Conservation (phyloP, 2,329 filamentous ascomycete genomes). For the Aspergillus amoenus region DNA sequence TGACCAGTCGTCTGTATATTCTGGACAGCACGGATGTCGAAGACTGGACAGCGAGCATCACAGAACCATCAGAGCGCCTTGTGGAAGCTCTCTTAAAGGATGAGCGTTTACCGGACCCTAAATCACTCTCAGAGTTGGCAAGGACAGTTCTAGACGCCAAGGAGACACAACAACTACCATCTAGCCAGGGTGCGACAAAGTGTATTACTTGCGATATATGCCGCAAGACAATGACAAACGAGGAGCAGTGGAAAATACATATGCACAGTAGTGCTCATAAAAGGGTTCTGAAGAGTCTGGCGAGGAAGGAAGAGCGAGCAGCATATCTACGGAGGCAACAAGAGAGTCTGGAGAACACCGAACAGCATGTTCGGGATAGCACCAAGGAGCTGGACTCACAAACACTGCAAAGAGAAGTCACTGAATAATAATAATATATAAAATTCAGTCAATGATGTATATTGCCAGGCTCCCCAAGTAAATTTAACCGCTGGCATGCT, state of each 20-base stretch:
- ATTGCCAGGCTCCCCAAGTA: background rate
- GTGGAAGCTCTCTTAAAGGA: conserved; percentile 63
- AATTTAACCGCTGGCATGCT: background rate
- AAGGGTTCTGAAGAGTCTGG: conserved; percentile 51
- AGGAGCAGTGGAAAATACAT: conserved; percentile 60
- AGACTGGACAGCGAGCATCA: conserved; percentile 64
- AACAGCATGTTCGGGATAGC: conserved; percentile 4
- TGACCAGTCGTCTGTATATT: conserved; percentile 65
- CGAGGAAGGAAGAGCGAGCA: conserved; percentile 30
- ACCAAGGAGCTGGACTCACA: conserved; percentile 5
- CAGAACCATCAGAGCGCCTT: conserved; percentile 62
- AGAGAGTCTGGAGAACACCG: background rate
- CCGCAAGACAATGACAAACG: conserved; percentile 54
- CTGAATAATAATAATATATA: background rate
- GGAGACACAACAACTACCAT: conserved; percentile 47
- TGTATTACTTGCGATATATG: conserved; percentile 68
- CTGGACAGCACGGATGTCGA: conserved; percentile 73
- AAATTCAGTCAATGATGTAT: background rate
- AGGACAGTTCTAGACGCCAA: conserved; percentile 59
- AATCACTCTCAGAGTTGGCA: conserved; percentile 59
- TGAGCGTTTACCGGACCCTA: conserved; percentile 53
- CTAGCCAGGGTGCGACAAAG: conserved; percentile 47
- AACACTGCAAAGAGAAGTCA: background rate
- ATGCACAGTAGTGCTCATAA: conserved; percentile 58
- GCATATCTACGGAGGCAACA: conserved; percentile 32